Conservation (phyloP, 192 early-diverging fungal genomes). For the Pilobolus umbonatus region DNA sequence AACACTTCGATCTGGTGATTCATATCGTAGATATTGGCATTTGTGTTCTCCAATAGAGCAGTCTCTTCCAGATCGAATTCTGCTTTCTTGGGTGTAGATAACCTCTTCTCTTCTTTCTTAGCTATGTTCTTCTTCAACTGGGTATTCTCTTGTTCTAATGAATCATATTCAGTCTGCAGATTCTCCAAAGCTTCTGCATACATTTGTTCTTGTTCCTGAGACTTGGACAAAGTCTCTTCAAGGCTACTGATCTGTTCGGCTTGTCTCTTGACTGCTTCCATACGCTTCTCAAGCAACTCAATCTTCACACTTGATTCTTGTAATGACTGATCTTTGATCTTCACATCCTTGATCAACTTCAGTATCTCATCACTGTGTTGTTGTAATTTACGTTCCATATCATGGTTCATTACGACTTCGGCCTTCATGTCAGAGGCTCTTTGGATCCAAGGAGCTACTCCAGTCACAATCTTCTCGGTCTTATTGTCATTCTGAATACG, state of each 20-base stretch:
- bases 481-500: conserved; percentile 48
- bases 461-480: conserved; percentile 41
- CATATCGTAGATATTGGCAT: neutral
- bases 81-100: conserved; percentile 18
- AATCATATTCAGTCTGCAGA: conserved; percentile 65
- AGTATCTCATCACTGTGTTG: conserved; percentile 74
- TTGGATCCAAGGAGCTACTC: conserved; percentile 72
- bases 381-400: conserved; percentile 72
- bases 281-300: conserved; percentile 76
- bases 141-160: conserved; percentile 62
- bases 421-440: conserved; percentile 79
- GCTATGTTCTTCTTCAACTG: conserved; percentile 38
- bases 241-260: conserved; percentile 55
- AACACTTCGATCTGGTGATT: conserved; percentile 57
- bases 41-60: neutral
- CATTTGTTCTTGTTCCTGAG: conserved; percentile 55
- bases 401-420: conserved; percentile 74
- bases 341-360: conserved; percentile 72
- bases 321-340: conserved; percentile 72
- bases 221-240: conserved; percentile 53
- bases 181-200: conserved; percentile 68
- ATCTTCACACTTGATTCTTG: conserved; percentile 72
- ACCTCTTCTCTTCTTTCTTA: conserved; percentile 20
- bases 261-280: conserved; percentile 61
- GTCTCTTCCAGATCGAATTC: conserved; percentile 5